Conservation (phyloP, 1,139 yeast genomes). For the Hyphopichia fennica region DNA sequence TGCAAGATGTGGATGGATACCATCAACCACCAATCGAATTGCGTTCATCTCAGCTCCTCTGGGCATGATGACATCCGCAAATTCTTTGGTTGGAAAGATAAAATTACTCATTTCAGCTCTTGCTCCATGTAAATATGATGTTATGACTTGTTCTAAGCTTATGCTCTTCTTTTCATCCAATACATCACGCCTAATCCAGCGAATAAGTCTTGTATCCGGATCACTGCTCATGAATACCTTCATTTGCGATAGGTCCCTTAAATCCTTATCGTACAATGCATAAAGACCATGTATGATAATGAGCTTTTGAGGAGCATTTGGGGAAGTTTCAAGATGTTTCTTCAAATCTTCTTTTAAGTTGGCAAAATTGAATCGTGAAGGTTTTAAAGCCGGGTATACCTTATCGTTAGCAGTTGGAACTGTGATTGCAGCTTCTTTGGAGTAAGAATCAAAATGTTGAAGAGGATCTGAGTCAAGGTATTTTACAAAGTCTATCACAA, state of each 20-base stretch:
- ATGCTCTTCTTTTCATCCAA: conserved; percentile 21
- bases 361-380: conserved; percentile 41
- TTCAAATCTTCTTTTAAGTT: conserved; percentile 18
- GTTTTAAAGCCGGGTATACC: conserved; percentile 27
- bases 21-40: conserved; percentile 71
- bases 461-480: conserved; percentile 17
- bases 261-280: conserved; percentile 64
- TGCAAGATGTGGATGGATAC: conserved; percentile 48
- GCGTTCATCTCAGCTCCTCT: conserved; percentile 68
- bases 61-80: conserved; percentile 82
- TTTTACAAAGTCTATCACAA: conserved; percentile 41
- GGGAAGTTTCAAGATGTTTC: conserved; percentile 9
- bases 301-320: conserved; percentile 30
- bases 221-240: conserved; percentile 84
- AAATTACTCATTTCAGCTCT: conserved; percentile 76
- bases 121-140: conserved; percentile 62
- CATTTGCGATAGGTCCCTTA: conserved; percentile 61
- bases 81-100: conserved; percentile 73
- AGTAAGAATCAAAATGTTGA: conserved; percentile 1
- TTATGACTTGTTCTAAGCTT: conserved; percentile 52
- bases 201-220: conserved; percentile 76
- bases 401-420: conserved; percentile 18
- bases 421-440: conserved; percentile 34
- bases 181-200: conserved; percentile 63
- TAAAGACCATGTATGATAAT: conserved; percentile 76